Percentiles rank a stretch among this genome's conserved stretches.
These are phyloP conservation scores for Chaetomium globosum DNA, from an alignment of 2,329 filamentous ascomycete genomes.

Conservation along the genomic window DNA sequence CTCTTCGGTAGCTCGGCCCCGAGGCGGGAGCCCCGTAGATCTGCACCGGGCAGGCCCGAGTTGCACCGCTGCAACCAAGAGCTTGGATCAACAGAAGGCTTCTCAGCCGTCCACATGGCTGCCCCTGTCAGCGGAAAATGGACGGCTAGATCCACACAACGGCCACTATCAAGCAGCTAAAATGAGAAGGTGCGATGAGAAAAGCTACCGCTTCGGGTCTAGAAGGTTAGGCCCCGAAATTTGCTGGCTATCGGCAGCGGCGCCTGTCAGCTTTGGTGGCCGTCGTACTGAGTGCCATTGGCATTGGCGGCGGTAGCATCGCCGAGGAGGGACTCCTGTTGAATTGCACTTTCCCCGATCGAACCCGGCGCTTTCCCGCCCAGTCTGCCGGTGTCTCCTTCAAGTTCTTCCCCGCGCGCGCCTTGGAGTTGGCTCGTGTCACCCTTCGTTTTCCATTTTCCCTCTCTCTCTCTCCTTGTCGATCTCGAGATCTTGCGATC, in stretches of 20 bases:
- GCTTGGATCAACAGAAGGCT: neutral
- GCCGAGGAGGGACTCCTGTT: constrained; percentile 4
- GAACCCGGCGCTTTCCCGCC: neutral
- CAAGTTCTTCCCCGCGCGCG: constrained; percentile 6
- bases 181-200: constrained; percentile 10
- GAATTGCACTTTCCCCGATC: constrained; percentile 3
- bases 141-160: constrained; percentile 2
- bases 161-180: neutral
- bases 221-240: neutral
- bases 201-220: constrained; percentile 17
- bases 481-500: neutral
- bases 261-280: neutral
- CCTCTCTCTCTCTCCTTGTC: neutral
- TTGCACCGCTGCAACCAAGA: neutral
- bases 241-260: constrained; percentile 2
- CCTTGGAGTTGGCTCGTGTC: neutral
- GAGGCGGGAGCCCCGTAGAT: neutral
- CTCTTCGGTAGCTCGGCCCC: constrained; percentile 1
- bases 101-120: constrained; percentile 10
- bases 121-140: constrained; percentile 7
- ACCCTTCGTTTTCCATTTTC: neutral
- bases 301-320: constrained; percentile 10
- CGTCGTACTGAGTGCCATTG: neutral
- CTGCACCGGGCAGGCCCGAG: constrained; percentile 1
- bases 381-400: neutral